Conservation (phyloP, 2,329 filamentous ascomycete species). For the Penicillium sp. region DNA sequence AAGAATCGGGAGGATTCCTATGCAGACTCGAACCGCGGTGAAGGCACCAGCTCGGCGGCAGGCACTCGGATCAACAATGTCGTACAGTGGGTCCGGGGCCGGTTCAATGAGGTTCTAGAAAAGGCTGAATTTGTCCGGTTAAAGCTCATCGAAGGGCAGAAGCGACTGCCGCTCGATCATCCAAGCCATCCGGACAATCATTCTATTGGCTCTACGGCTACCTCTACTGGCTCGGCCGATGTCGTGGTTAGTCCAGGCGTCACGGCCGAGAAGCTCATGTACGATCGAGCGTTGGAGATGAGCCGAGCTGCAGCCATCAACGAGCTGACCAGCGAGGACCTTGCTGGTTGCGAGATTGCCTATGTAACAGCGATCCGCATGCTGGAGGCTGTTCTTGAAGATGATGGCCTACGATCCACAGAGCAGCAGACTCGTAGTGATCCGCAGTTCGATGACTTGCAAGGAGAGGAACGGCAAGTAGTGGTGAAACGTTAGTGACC, state of each 20-base stretch:
- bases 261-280: conserved; percentile 96
- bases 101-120: conserved; percentile 95
- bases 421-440: conserved; percentile 25
- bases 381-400: conserved; percentile 89
- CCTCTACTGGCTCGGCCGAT: conserved; percentile 61
- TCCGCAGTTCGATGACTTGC: conserved; percentile 39
- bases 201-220: conserved; percentile 52
- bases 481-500: conserved; percentile 46
- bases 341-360: conserved; percentile 80
- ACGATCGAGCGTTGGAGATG: conserved; percentile 95
- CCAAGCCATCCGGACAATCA: conserved; percentile 80
- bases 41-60: conserved; percentile 48
- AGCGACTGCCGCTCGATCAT: conserved; percentile 74
- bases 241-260: conserved; percentile 81
- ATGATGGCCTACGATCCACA: conserved; percentile 53
- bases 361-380: conserved; percentile 91
- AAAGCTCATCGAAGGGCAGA: conserved; percentile 80
- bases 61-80: conserved; percentile 78
- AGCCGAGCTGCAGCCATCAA: conserved; percentile 89
- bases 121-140: conserved; percentile 92
- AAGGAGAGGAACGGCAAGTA: conserved; percentile 45
- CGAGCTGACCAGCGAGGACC: conserved; percentile 86
- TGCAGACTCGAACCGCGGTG: conserved; percentile 42
- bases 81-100: conserved; percentile 87
- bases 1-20: conserved; percentile 62